These are phyloP conservation scores for Fusarium verticillioides DNA, from an alignment of 2,329 filamentous ascomycete species.

Conservation along the genomic window DNA sequence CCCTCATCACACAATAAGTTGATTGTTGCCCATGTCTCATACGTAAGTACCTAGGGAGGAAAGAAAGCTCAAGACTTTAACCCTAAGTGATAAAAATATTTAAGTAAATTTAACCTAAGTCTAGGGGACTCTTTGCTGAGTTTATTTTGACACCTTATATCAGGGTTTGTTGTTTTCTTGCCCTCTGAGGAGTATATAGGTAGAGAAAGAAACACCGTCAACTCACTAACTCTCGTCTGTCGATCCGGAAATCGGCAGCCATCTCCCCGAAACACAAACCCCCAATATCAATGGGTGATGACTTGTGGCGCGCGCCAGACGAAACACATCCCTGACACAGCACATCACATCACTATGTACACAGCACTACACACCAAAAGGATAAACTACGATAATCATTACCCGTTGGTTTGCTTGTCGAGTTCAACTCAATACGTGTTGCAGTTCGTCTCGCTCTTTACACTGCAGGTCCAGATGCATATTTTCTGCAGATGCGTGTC, in stretches of 20 bases:
- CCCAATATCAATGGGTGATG: background rate
- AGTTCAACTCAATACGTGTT: slow-evolving; percentile 33
- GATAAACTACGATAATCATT: slow-evolving; percentile 9
- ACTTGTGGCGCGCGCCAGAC: slow-evolving; percentile 43
- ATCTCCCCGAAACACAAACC: slow-evolving; percentile 30
- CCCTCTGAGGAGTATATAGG: too few relatives aligned
- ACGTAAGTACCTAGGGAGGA: background rate
- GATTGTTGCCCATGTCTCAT: background rate
- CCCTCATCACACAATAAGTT: slow-evolving; percentile 11
- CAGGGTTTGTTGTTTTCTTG: too few relatives aligned
- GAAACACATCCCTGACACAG: slow-evolving; percentile 38
- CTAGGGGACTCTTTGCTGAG: too few relatives aligned
- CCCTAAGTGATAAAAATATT: too few relatives aligned
- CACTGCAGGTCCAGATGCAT: slow-evolving; percentile 25
- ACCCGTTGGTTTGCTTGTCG: slow-evolving; percentile 24
- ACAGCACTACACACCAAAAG: slow-evolving; percentile 1
- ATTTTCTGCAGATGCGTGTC: slow-evolving; percentile 18
- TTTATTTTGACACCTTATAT: too few relatives aligned
- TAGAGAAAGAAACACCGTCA: background rate
- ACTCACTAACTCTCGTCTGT: slow-evolving; percentile 6
- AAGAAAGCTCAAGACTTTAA: too few relatives aligned
- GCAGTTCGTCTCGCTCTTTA: slow-evolving; percentile 30
- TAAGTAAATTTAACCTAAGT: too few relatives aligned
- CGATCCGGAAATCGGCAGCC: slow-evolving; percentile 32
- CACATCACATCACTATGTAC: background rate